Conservation (phyloP, 116 monocot species). For the Zostera marina region DNA sequence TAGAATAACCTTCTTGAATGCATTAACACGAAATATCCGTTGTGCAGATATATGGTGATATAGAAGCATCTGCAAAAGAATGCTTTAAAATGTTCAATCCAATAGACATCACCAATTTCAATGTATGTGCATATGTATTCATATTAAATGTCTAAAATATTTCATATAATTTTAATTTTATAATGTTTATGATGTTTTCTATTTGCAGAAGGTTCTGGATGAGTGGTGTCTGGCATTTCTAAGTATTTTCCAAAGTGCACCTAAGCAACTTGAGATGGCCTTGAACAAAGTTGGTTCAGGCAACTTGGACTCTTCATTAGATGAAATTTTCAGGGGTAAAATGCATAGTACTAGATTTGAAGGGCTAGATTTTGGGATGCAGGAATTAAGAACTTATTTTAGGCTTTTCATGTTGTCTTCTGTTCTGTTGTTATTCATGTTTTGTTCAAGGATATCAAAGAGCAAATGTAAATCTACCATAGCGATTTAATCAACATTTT, state of each 20-base stretch:
- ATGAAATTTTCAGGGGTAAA: slow-evolving; percentile 17
- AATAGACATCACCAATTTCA: slow-evolving; percentile 35
- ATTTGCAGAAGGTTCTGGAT: slow-evolving; percentile 42
- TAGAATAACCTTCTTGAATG: not conserved
- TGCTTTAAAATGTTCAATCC: slow-evolving; percentile 99
- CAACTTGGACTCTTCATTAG: slow-evolving; percentile 7
- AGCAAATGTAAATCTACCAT: slow-evolving; percentile 23
- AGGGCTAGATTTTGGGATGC: slow-evolving; percentile 57
- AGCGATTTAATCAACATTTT: too few relatives aligned
- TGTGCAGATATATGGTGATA: slow-evolving; percentile 78
- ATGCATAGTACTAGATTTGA: slow-evolving; percentile 1
- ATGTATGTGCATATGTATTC: slow-evolving; percentile 17
- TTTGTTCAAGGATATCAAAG: slow-evolving; percentile 80
- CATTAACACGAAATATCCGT: not conserved
- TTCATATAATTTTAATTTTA: not conserved
- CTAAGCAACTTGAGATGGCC: slow-evolving; percentile 12
- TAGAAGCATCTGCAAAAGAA: slow-evolving; percentile 44
- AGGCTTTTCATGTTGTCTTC: slow-evolving; percentile 75
- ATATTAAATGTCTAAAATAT: not conserved
- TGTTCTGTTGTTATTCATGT: slow-evolving; percentile 83
- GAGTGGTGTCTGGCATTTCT: slow-evolving; percentile 69
- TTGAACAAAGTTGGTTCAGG: not conserved
- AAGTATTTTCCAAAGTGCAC: slow-evolving; percentile 38
- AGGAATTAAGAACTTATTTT: slow-evolving; percentile 81
- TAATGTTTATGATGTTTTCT: not conserved